Conservation (phyloP, 176 grass and related monocot genomes). For the Carex pumila region DNA sequence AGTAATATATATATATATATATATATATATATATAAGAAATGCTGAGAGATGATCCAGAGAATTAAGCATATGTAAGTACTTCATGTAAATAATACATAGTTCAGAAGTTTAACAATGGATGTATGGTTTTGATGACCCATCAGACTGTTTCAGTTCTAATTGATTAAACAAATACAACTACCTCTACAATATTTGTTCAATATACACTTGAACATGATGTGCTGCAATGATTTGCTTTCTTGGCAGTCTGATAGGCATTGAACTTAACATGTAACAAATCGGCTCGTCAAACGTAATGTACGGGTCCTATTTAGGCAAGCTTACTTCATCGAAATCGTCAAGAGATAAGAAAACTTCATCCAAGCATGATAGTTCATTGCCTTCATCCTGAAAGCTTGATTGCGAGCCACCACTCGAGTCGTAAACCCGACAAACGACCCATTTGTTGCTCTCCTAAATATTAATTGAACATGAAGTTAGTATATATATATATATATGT, state of each 20-base stretch:
- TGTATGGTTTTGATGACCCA: background rate
- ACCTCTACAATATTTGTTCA: background rate
- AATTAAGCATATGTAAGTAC: background rate
- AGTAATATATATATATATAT: background rate
- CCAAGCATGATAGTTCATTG: constrained; percentile 80
- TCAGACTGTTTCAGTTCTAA: background rate
- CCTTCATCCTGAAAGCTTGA: constrained; percentile 52
- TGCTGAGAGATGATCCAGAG: background rate
- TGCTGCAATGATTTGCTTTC: background rate
- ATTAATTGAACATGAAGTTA: background rate
- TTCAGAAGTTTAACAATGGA: background rate
- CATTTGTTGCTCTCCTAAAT: constrained; percentile 63
- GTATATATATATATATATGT: background rate
- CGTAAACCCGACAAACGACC: constrained; percentile 74
- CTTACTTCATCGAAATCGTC: constrained; percentile 96
- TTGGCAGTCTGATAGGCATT: constrained; percentile 7
- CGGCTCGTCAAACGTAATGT: background rate
- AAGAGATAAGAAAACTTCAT: constrained; percentile 94
- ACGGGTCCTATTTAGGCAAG: constrained; percentile 36
- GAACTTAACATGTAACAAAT: background rate
- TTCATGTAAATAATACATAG: constrained; percentile 7
- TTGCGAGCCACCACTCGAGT: constrained; percentile 44
- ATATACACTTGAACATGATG: background rate
- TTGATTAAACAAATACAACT: background rate
- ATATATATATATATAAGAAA: background rate